Conservation (phyloP, 345 rosid species). For the Viola odorata region DNA sequence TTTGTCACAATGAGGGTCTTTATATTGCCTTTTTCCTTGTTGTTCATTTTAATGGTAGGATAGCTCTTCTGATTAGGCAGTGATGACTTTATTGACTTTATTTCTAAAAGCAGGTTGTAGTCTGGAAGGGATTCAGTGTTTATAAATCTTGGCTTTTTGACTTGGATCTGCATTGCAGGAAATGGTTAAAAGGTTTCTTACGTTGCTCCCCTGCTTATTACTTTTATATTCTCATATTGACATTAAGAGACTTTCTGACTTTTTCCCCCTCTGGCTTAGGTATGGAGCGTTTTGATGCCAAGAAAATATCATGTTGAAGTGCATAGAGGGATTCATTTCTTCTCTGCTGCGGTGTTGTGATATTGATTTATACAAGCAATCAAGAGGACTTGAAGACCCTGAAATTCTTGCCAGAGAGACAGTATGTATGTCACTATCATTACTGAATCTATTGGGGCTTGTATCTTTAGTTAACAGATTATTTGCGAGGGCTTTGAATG, state of each 20-base stretch:
- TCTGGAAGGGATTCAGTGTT: neutral
- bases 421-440: constrained; percentile 56
- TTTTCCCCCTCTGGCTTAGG: constrained; percentile 34
- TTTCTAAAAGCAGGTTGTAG: no score
- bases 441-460: neutral
- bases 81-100: no score
- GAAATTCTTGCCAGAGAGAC: constrained; percentile 95
- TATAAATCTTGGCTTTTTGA: constrained; percentile 1
- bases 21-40: no score
- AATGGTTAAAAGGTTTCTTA: constrained; percentile 56
- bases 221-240: constrained; percentile 7
- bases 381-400: constrained; percentile 88
- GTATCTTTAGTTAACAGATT: neutral
- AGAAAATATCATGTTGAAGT: constrained; percentile 78
- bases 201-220: neutral
- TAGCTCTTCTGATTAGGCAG: no score
- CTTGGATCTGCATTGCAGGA: constrained; percentile 19
- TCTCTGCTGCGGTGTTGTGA: constrained; percentile 73
- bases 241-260: neutral
- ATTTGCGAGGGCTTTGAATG: no score
- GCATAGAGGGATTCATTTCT: constrained; percentile 65
- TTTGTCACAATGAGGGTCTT: no score
- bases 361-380: constrained; percentile 62
- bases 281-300: constrained; percentile 67
- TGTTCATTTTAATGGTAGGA: no score